phyloP scores from a whole-genome alignment of 2,329 filamentous ascomycete species.

The Microdochium nivale region DNA sequence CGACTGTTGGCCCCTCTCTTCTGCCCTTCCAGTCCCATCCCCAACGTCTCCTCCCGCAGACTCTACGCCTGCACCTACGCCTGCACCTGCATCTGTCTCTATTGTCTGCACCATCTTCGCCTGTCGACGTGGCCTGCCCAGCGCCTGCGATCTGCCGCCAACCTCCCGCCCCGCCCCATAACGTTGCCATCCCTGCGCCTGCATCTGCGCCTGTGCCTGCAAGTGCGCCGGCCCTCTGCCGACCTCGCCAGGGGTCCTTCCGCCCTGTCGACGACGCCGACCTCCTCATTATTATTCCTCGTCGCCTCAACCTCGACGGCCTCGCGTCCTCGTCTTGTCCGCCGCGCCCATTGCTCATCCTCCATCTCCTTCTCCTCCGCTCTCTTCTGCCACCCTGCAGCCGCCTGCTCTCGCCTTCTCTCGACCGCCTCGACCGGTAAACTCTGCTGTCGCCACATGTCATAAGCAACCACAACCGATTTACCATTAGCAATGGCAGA shows the following conservation, averaged over 20 bases:
- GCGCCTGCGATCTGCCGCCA: not conserved
- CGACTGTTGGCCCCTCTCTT: too few species aligned
- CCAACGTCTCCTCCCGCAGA: too few species aligned
- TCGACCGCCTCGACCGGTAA: too few species aligned
- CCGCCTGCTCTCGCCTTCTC: not conserved
- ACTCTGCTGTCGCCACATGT: too few species aligned
- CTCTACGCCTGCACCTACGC: too few species aligned
- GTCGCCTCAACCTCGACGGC: not conserved
- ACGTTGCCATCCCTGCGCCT: not conserved
- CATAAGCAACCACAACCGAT: not conserved
- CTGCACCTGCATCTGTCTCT: too few species aligned
- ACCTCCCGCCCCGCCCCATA: not conserved
- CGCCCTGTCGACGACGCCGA: not conserved
- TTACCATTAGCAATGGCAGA: not conserved
- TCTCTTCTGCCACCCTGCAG: too few species aligned
- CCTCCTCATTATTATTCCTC: not conserved
- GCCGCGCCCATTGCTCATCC: too few species aligned
- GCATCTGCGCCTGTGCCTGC: not conserved
- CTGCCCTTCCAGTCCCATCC: too few species aligned
- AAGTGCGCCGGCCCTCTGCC: not conserved
- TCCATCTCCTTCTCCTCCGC: too few species aligned
- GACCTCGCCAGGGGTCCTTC: not conserved
- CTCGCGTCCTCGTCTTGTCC: too few species aligned
- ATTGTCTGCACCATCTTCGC: not conserved
- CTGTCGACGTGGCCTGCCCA: not conserved